Evolutionary conservation across 2,329 filamentous ascomycete genomes (phyloP).

Genomic region (Exophiala sideris): DNA sequence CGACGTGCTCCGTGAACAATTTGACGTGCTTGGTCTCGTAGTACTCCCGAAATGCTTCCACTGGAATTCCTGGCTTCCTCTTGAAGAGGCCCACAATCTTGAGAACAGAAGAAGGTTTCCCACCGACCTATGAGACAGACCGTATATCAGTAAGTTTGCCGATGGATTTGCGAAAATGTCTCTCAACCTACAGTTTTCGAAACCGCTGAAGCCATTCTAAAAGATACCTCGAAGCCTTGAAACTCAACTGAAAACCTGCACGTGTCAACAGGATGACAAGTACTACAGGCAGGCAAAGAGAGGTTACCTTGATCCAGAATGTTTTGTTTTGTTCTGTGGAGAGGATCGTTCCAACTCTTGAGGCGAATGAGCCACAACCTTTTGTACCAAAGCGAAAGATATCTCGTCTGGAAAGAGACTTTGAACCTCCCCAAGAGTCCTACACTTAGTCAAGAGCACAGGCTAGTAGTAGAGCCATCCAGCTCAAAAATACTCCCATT

Average conservation of each 20-base stretch:
- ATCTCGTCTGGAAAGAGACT: too few species aligned
- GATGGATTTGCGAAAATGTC: too few species aligned
- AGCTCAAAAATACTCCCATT: too few species aligned
- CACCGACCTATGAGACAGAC: not conserved
- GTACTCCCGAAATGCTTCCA: slow-evolving; percentile 13
- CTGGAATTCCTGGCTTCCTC: slow-evolving; percentile 9
- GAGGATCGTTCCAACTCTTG: not conserved
- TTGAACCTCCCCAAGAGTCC: too few species aligned
- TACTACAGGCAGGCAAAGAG: not conserved
- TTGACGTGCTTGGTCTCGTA: slow-evolving; percentile 14
- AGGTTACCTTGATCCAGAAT: not conserved
- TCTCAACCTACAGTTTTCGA: slow-evolving; percentile 4
- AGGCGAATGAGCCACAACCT: not conserved
- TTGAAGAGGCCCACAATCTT: slow-evolving; percentile 14
- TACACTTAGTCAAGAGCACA: too few species aligned
- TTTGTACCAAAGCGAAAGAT: not conserved
- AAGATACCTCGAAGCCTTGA: not conserved
- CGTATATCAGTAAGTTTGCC: not conserved
- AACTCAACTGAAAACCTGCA: not conserved
- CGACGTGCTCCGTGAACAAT: slow-evolving; percentile 10
- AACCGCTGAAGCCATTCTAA: not conserved
- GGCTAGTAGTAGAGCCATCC: too few species aligned
- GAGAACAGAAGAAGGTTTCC: slow-evolving; percentile 7
- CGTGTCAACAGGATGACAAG: not conserved
- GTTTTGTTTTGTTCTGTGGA: not conserved